Percentiles rank a stretch among this genome's conserved stretches.
Evolutionary conservation across 2,329 filamentous ascomycete species (phyloP).

Genomic region (Penicillium janthinellum): DNA sequence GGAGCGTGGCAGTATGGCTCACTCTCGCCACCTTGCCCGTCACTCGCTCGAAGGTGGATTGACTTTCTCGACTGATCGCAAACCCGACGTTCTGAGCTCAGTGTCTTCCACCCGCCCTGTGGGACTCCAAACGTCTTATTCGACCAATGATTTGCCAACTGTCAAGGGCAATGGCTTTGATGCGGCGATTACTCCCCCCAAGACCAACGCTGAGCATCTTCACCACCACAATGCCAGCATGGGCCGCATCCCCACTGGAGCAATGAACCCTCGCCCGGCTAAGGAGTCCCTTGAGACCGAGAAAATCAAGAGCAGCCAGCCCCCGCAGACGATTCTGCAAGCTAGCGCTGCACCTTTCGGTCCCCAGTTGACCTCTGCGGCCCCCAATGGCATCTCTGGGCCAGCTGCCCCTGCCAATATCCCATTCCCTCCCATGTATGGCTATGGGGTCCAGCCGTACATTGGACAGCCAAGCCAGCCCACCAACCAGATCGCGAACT

Average conservation of each 20-base stretch:
- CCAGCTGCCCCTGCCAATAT: constrained; percentile 35
- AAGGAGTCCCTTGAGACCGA: constrained; percentile 48
- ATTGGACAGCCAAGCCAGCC: constrained; percentile 52
- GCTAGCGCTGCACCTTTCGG: constrained; percentile 79
- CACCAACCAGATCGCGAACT: constrained; percentile 44
- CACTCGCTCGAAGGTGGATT: constrained; percentile 51
- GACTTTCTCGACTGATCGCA: constrained; percentile 34
- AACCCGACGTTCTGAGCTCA: constrained; percentile 29
- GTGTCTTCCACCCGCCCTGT: constrained; percentile 43
- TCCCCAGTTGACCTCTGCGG: constrained; percentile 55
- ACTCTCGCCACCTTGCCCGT: constrained; percentile 44
- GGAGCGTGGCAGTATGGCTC: constrained; percentile 25
- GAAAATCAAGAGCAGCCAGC: constrained; percentile 55
- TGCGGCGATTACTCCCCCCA: constrained; percentile 48
- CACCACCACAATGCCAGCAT: constrained; percentile 79
- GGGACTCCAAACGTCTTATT: constrained; percentile 78
- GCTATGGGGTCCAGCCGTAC: constrained; percentile 56
- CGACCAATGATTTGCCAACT: constrained; percentile 84
- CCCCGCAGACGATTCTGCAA: constrained; percentile 73
- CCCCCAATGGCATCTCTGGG: constrained; percentile 29
- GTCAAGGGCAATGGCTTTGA: constrained; percentile 68
- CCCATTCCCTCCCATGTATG: constrained; percentile 47
- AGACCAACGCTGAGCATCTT: constrained; percentile 62
- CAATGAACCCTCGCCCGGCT: constrained; percentile 64
- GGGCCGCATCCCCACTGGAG: constrained; percentile 73